Conservation (phyloP, 257 asterid genomes). For the Penstemon newberryi region DNA sequence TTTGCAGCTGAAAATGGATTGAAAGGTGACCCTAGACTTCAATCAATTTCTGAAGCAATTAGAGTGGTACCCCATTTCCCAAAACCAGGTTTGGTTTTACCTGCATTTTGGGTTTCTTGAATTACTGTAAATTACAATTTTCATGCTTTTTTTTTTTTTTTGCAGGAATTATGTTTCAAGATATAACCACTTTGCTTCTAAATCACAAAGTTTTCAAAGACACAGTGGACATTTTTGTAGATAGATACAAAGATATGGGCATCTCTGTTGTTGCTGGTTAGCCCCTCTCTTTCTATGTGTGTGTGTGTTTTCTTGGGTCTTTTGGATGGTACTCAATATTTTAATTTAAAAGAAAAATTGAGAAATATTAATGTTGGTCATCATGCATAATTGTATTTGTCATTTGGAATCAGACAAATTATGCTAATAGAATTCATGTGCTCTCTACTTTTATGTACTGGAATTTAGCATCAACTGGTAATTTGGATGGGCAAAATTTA, state of each 20-base stretch:
- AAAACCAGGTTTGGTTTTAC: constrained; percentile 58
- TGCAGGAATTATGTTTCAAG: constrained; percentile 87
- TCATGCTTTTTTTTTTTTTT: background rate
- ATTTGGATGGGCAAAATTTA: background rate
- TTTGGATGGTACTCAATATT: too few species aligned
- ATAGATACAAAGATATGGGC: constrained; percentile 73
- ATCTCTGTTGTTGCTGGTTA: constrained; percentile 88
- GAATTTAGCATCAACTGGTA: constrained; percentile 2
- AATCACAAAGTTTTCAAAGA: constrained; percentile 76
- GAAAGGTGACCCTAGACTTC: constrained; percentile 71
- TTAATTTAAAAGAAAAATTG: too few species aligned
- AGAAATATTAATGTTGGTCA: too few species aligned
- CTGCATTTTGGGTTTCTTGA: constrained; percentile 11
- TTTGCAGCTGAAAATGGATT: constrained; percentile 85
- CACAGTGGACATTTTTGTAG: constrained; percentile 81
- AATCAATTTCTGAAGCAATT: constrained; percentile 66
- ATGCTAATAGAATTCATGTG: background rate
- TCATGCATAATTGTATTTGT: background rate
- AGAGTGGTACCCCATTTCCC: constrained; percentile 88
- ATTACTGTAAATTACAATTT: background rate
- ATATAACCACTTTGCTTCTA: constrained; percentile 70
- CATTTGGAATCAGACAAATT: constrained; percentile 17
- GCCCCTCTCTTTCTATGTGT: background rate
- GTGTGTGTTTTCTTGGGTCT: constrained; percentile 12
- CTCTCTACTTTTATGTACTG: background rate